Evolutionary conservation across 371 early-diverging fungal genomes (phyloP), one percentile per base, ranked within the genome.

Genomic region (Rhizopus arrhizus): DNA sequence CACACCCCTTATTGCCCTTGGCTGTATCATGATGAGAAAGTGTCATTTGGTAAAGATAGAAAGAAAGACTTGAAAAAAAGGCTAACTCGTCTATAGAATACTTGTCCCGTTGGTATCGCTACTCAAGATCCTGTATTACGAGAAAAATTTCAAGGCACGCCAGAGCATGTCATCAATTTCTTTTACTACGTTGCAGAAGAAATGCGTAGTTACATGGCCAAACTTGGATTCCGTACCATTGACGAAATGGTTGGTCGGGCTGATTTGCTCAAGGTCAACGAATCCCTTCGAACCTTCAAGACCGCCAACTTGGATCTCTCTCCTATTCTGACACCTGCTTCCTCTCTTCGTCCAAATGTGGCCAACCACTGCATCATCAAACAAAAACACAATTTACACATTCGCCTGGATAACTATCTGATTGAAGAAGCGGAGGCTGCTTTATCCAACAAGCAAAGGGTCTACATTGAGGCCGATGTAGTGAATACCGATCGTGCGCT

Each of bases 161-260:
- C 98, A 15, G 98, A 98, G 72, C 91, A 98, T 62, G 96, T 96
- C 33, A 81, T 98, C 74, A 96, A 98, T 85, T 98, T 95, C 84
- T 98, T 98, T 84, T 88, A 89, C 82, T 98, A 94, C 68, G 83
- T 98, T 61, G 95, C 96, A 29, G 98, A 98, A 74, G 96, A 98
- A 66, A 63, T 90, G 67, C 91, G 98, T 55, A 69, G 77, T 28
- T 84, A 93, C 75, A 96, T 98, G 97, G 96, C 98, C 33, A 80
- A 80, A 62, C 89, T 98, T 31, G 98, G 98, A 49, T 89, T 93
- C 87, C 91, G 93, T 58, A 88, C 91, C 22, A 83, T 98, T 62
- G 85, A 91, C 63, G 97, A 95, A 65, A 94, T 98, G 95, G 96
- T 98, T 34, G 98, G 98, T 48, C 90, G 87, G 35, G 77, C 93